Base-by-base conservation (phyloP, 2,329 filamentous ascomycete genomes). In the Periconia macrospinosa region DNA sequence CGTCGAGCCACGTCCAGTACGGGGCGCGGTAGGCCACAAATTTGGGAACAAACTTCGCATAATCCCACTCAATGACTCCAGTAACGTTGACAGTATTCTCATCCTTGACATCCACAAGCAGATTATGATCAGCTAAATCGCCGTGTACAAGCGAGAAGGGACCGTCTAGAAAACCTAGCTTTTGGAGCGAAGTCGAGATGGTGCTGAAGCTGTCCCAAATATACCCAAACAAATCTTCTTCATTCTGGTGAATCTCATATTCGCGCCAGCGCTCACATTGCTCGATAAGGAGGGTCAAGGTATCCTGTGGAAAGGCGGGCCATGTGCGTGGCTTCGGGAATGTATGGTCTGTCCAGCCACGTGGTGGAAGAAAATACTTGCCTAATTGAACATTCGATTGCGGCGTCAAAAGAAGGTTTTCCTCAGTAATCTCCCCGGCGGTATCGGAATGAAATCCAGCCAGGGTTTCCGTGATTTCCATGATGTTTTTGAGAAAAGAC, bases 51-150 rank as follows among this genome's bases (percentile, higher is more conserved):
- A 76, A 59, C 0, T 62, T 33, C 3, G 72, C 70, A 17, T 50
- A 54, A 35, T 75, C 72, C 70, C 71, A 74, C 51, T 74, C 70
- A 0, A 74, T 55, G 18, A 75, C 61, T 13, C 42, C 66, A 2
- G 65, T 64, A 10, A 70, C 49, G 5, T 49, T 11, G 8, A 56
- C 43, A 13, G 46, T 15, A 18, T 42, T 45, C 13, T 49, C 13
- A 15, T 48, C 51, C 6, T 41, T 30, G n/a, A 58, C 45, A n/a
- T 64, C 50, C 5, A 67, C 60, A 1, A 75, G 56, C 8, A 74
- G 57, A 52, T 74, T 73, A 13, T 63, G 61, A 2, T 55, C 44
- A 0, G 48, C 53, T 2, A 75, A 47, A 52, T 74, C 68, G 2
- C 63, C 47, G 47, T 74, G 70, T 2, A 52, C 57, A 43, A 47